Conservation (phyloP, 2,329 filamentous ascomycete species). For the Mycosphaerella sp. region DNA sequence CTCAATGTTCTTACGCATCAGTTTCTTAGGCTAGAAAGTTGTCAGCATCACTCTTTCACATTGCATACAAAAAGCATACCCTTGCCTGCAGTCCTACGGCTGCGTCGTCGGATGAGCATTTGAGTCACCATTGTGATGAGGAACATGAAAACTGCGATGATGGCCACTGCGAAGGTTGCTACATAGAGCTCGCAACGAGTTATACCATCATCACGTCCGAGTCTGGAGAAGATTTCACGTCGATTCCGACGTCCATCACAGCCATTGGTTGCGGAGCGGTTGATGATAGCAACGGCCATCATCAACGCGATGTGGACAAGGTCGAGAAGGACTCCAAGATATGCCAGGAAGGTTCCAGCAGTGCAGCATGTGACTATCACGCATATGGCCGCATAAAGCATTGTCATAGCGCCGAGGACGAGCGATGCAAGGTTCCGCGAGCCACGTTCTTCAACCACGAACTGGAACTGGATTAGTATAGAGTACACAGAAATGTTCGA, state of each 20-base stretch:
- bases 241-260: not conserved
- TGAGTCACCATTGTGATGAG: not conserved
- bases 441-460: too few species aligned
- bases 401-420: conserved; percentile 1
- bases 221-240: not conserved
- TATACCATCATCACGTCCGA: not conserved
- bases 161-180: conserved; percentile 12
- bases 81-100: too few species aligned
- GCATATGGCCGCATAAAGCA: conserved; percentile 4
- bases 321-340: conserved; percentile 8
- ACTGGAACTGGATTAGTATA: not conserved
- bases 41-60: too few species aligned
- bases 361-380: conserved; percentile 10
- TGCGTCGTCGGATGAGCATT: not conserved
- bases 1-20: too few species aligned
- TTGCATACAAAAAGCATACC: too few species aligned
- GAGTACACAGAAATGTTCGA: not conserved
- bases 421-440: conserved; percentile 4
- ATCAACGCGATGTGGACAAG: conserved; percentile 9
- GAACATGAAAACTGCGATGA: conserved; percentile 7
- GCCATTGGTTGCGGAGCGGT: not conserved
- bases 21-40: too few species aligned
- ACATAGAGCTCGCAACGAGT: not conserved
- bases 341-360: conserved; percentile 7
- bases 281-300: conserved; percentile 15